These are phyloP conservation scores for Gnomoniopsis smithogilvyi DNA, from an alignment of 2,329 filamentous ascomycete species.

Conservation along the genomic window DNA sequence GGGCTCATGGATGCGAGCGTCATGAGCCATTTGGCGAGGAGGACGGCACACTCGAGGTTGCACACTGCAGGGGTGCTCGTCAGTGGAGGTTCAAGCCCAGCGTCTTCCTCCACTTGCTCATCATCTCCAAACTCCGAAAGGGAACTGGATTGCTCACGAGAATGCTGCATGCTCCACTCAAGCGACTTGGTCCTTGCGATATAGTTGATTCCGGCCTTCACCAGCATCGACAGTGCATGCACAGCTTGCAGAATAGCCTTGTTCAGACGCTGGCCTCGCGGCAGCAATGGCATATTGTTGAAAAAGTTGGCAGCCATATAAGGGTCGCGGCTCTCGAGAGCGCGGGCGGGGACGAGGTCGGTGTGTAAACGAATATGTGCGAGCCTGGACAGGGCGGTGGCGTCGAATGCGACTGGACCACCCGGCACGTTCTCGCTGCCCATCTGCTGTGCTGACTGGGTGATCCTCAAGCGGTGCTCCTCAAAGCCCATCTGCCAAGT, in stretches of 20 bases:
- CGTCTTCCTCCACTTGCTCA: not conserved
- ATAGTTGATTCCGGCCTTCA: slow-evolving; percentile 61
- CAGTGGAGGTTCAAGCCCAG: not conserved
- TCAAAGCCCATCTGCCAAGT: slow-evolving; percentile 60
- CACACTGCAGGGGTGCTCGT: slow-evolving; percentile 40
- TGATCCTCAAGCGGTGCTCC: slow-evolving; percentile 47
- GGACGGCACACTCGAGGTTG: slow-evolving; percentile 59
- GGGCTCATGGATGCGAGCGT: slow-evolving; percentile 51
- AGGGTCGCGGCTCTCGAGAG: slow-evolving; percentile 63
- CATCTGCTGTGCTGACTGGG: slow-evolving; percentile 43
- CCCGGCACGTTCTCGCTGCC: slow-evolving; percentile 50
- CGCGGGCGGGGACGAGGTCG: slow-evolving; percentile 59
- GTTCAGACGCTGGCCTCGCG: slow-evolving; percentile 57
- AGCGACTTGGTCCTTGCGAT: slow-evolving; percentile 58
- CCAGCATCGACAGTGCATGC: slow-evolving; percentile 65
- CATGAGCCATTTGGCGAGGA: slow-evolving; percentile 59
- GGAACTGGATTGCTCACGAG: slow-evolving; percentile 39
- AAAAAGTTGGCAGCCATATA: slow-evolving; percentile 59
- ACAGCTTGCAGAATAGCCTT: slow-evolving; percentile 65
- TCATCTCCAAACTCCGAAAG: not conserved
- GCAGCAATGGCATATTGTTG: slow-evolving; percentile 54
- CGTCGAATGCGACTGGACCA: slow-evolving; percentile 64
- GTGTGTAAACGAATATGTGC: slow-evolving; percentile 65
- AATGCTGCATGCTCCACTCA: slow-evolving; percentile 63
- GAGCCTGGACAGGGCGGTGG: slow-evolving; percentile 56